A percentile compares a stretch with the other conserved stretches of the same genome.
These are phyloP conservation scores for Leccinum incarnatum DNA, from an alignment of 768 basidiomycete species.

Conservation along the genomic window DNA sequence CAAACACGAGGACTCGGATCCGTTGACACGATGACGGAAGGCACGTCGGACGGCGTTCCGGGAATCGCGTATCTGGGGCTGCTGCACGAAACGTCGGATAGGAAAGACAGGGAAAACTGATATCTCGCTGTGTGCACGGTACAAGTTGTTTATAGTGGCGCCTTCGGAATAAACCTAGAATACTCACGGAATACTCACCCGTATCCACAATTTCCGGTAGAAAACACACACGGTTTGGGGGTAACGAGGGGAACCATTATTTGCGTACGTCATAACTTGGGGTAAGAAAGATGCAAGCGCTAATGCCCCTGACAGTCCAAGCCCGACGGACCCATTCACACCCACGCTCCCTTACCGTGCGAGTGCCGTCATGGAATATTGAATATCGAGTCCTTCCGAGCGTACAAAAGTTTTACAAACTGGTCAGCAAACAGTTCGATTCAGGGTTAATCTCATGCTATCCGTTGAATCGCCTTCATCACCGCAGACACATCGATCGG, in stretches of 20 bases:
- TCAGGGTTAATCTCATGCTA: conserved; percentile 1
- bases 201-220: not conserved
- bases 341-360: not conserved
- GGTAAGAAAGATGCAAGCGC: not conserved
- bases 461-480: conserved; percentile 35
- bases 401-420: not conserved
- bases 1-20: not conserved
- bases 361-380: not conserved
- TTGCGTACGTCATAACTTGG: not conserved
- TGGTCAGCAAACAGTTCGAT: not conserved
- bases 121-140: not conserved
- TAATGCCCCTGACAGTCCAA: not conserved
- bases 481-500: conserved; percentile 42
- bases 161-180: not conserved
- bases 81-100: not conserved
- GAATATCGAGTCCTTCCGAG: not conserved
- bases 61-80: not conserved
- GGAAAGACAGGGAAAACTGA: not conserved
- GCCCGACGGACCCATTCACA: not conserved
- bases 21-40: not conserved
- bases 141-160: not conserved
- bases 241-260: not conserved
- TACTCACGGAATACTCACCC: not conserved
- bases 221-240: not conserved
- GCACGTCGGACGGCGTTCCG: not conserved